Conservation (phyloP, 805 yeast species). For the Candida alai region DNA sequence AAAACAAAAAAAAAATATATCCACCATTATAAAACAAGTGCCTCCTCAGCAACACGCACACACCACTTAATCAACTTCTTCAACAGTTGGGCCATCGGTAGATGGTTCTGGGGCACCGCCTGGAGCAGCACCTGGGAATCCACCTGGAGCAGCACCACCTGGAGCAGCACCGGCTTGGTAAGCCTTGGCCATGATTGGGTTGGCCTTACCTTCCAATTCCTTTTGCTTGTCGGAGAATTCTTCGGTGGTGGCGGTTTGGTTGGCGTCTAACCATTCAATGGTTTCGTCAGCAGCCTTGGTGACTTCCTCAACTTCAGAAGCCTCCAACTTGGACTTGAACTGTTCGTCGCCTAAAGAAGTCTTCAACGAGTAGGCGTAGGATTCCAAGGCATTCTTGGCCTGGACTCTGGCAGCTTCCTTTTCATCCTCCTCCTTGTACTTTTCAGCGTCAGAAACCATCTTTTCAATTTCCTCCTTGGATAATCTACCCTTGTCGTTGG, state of each 20-base stretch:
- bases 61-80: conserved; percentile 43
- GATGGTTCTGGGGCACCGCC: conserved; percentile 43
- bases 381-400: conserved; percentile 93
- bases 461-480: conserved; percentile 97
- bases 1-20: conserved; percentile 3
- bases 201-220: conserved; percentile 91
- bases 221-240: conserved; percentile 91
- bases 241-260: conserved; percentile 89
- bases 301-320: conserved; percentile 62
- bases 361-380: conserved; percentile 92
- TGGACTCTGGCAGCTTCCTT: conserved; percentile 88
- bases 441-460: conserved; percentile 97
- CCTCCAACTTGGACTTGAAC: conserved; percentile 45
- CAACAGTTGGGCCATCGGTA: conserved; percentile 49
- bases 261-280: conserved; percentile 87
- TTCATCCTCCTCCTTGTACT: conserved; percentile 95
- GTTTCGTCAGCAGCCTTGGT: conserved; percentile 81
- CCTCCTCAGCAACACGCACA: not conserved
- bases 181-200: conserved; percentile 96
- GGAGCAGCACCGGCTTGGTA: conserved; percentile 91
- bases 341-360: conserved; percentile 55
- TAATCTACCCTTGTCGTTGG: conserved; percentile 98
- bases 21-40: conserved; percentile 1
- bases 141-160: conserved; percentile 64
- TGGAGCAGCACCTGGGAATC: conserved; percentile 53